phyloP scores from a whole-genome alignment of 1,139 yeast genomes.

The Candida sp. region DNA sequence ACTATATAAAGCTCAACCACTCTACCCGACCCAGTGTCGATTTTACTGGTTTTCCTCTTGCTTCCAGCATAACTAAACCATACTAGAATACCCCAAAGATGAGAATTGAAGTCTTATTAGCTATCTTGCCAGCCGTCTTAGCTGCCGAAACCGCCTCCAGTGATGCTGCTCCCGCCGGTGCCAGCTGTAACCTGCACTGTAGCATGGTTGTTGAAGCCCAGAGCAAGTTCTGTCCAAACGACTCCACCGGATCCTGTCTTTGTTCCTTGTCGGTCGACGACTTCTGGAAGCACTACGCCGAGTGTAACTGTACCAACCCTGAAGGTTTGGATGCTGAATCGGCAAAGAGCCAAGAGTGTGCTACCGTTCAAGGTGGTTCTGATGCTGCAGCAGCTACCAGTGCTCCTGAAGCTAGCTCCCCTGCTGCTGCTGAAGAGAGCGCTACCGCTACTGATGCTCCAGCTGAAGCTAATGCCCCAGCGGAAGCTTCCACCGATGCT shows the following conservation, averaged over 20 bases:
- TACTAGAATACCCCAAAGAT: background rate
- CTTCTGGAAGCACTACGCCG: slow-evolving; percentile 8
- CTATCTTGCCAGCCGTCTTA: background rate
- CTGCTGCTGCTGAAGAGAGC: slow-evolving; percentile 5
- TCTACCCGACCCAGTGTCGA: background rate
- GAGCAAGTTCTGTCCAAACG: slow-evolving; percentile 1
- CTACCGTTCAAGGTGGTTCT: slow-evolving; percentile 5
- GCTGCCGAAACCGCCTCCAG: background rate
- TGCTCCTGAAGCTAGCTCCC: slow-evolving; percentile 7
- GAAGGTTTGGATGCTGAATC: background rate
- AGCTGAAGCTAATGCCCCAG: background rate
- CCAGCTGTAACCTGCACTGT: slow-evolving; percentile 3
- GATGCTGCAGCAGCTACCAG: slow-evolving; percentile 7
- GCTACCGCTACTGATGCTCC: background rate
- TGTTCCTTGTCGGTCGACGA: slow-evolving; percentile 9
- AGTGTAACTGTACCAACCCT: slow-evolving; percentile 10
- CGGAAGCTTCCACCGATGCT: background rate
- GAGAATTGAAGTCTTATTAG: background rate
- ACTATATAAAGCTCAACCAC: background rate
- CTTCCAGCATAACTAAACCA: background rate
- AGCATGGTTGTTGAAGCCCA: slow-evolving; percentile 2
- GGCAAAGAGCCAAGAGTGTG: background rate
- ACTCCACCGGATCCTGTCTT: slow-evolving; percentile 2
- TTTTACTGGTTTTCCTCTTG: background rate
- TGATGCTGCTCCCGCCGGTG: background rate